Conservation (phyloP, 495 filamentous ascomycete genomes). For the Neurospora cerealis region DNA sequence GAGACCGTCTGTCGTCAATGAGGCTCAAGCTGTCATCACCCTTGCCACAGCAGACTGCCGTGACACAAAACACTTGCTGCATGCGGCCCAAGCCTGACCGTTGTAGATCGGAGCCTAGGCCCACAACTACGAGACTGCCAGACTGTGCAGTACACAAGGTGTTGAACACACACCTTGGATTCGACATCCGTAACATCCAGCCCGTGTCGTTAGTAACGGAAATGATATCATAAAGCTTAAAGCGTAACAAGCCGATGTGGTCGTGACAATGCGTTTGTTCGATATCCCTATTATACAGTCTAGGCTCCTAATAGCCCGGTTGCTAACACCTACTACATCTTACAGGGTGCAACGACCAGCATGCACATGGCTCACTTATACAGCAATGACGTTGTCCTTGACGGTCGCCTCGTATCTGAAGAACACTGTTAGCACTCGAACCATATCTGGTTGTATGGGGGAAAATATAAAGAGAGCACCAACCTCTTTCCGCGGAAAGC, state of each 20-base stretch:
- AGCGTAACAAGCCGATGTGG: not conserved
- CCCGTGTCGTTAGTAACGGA: not conserved
- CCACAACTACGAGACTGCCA: not conserved
- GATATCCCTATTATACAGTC: not conserved
- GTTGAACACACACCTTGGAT: not conserved
- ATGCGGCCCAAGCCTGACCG: not conserved
- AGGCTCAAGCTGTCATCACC: not conserved
- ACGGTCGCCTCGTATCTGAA: slow-evolving; percentile 52
- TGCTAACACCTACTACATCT: not conserved
- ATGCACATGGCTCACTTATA: not conserved
- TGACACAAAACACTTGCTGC: not conserved
- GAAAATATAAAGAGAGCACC: slow-evolving; percentile 18
- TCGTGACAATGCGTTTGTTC: not conserved
- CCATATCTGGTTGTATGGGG: not conserved
- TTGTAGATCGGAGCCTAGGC: not conserved
- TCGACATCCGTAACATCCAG: not conserved
- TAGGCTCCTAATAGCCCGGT: not conserved
- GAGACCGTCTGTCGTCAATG: not conserved
- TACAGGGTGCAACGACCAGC: slow-evolving; percentile 3
- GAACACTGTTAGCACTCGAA: slow-evolving; percentile 18
- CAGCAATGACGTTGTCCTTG: slow-evolving; percentile 26
- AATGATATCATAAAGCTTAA: not conserved
- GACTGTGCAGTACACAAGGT: not conserved
- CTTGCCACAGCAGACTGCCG: not conserved
- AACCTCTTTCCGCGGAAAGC: slow-evolving; percentile 96